Evolutionary conservation across 805 yeast species (phyloP).

Genomic region (Metschnikowia continentalis): DNA sequence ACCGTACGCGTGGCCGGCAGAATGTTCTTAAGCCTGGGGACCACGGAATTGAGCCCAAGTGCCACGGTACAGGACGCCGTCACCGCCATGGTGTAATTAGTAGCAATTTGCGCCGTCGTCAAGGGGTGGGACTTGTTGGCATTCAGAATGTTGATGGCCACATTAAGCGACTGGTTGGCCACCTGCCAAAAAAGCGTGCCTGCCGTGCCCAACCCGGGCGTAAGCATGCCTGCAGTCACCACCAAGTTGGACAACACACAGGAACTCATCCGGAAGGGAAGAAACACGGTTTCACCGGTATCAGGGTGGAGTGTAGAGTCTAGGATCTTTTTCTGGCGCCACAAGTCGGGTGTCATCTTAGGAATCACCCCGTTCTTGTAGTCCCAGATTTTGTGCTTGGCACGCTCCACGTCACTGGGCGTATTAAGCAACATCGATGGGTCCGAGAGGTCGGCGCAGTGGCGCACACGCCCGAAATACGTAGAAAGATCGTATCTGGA

Average conservation of each 20-base stretch:
- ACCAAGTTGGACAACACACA: slow-evolving; percentile 91
- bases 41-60: slow-evolving; percentile 82
- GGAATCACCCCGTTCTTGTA: slow-evolving; percentile 66
- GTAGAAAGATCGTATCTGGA: slow-evolving; percentile 77
- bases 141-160: slow-evolving; percentile 93
- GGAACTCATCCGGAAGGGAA: slow-evolving; percentile 96
- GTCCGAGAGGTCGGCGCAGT: slow-evolving; percentile 88
- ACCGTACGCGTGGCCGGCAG: slow-evolving; percentile 66
- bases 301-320: slow-evolving; percentile 97
- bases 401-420: slow-evolving; percentile 52
- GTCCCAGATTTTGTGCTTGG: slow-evolving; percentile 64
- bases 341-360: slow-evolving; percentile 71
- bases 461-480: slow-evolving; percentile 92
- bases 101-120: slow-evolving; percentile 68
- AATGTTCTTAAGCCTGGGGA: slow-evolving; percentile 76
- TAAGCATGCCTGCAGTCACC: slow-evolving; percentile 96
- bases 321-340: slow-evolving; percentile 82
- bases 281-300: slow-evolving; percentile 84
- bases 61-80: slow-evolving; percentile 95
- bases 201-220: slow-evolving; percentile 83
- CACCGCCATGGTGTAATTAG: slow-evolving; percentile 84
- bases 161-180: slow-evolving; percentile 94
- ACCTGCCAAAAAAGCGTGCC: slow-evolving; percentile 98
- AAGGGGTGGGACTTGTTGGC: slow-evolving; percentile 94
- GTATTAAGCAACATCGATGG: slow-evolving; percentile 85